Percentiles rank a stretch among this genome's conserved stretches.
Evolutionary conservation across 116 monocot species (phyloP).

Genomic region (Posidonia oceanica): DNA sequence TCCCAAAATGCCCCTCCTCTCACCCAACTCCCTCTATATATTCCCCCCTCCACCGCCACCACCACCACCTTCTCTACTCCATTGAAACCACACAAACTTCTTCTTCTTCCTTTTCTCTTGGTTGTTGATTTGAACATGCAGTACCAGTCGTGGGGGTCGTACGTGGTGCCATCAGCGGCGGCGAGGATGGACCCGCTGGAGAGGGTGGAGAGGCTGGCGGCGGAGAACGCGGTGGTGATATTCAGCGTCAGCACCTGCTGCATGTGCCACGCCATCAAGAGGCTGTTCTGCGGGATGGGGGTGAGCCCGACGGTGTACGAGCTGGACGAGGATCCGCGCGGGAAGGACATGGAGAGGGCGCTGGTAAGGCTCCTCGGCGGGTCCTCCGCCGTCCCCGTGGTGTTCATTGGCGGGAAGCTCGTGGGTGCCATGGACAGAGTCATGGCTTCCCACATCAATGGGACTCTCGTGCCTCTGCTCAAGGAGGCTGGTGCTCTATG

Average conservation of each 20-base stretch:
- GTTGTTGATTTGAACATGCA: neutral
- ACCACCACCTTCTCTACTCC: too few species aligned
- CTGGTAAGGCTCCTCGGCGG: slow-evolving; percentile 13
- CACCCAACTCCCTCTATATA: too few species aligned
- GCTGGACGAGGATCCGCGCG: slow-evolving; percentile 39
- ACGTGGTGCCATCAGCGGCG: slow-evolving; percentile 1
- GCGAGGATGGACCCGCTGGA: slow-evolving; percentile 16
- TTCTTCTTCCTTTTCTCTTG: too few species aligned
- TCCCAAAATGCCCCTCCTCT: neutral
- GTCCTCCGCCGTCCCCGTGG: slow-evolving; percentile 18
- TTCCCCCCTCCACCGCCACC: too few species aligned
- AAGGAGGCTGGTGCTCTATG: slow-evolving; percentile 48
- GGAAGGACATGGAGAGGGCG: slow-evolving; percentile 31
- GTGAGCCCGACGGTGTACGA: slow-evolving; percentile 43
- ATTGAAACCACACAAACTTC: too few species aligned
- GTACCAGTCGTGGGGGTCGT: neutral
- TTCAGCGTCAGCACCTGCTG: slow-evolving; percentile 49
- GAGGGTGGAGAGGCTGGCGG: slow-evolving; percentile 35
- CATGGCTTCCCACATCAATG: slow-evolving; percentile 47
- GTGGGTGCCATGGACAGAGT: slow-evolving; percentile 45
- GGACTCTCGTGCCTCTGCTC: slow-evolving; percentile 37
- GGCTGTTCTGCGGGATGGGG: slow-evolving; percentile 46
- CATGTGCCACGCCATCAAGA: slow-evolving; percentile 61
- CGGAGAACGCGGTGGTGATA: slow-evolving; percentile 44
- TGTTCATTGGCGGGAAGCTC: slow-evolving; percentile 47